Base-by-base conservation (phyloP, 2,329 filamentous ascomycete species). In the Endoconidiophora polonica region DNA sequence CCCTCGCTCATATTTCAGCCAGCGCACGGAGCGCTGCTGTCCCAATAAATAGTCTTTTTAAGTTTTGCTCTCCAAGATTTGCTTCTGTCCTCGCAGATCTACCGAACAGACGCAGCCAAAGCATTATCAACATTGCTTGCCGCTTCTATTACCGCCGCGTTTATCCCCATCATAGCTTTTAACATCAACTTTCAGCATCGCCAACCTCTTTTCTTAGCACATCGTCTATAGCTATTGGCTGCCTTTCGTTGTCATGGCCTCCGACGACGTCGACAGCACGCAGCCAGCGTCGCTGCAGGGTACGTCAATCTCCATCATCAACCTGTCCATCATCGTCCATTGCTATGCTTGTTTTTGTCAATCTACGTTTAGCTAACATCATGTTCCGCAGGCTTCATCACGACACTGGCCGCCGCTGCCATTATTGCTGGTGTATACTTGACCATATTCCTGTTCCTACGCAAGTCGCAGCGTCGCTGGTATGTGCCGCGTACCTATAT, bases 341-440 rank as follows among this genome's bases (percentile, higher is more conserved):
- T 18, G 29, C 33, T 9, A 16, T 12, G 29, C 33, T 29, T 24
- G 33, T 33, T 39, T 29, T 2, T 36, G 18, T 14, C 29, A 16
- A 6, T 26, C 36, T 33, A 33, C 16, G n/a, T 23, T 23, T 47
- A 40, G 44, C 41, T 24, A n/a, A 9, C 39, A 18, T 40, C 23
- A 14, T 38, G n/a, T 44, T 20, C 9, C 40, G 12, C 40, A 56
- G 54, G 54, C 46, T 54, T 56, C 50, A 45, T 75, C 45, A 65
- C 66, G 58, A 78, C 75, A 39, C 66, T 79, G 14, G 56, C 74
- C 9, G 75, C 76, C 6, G 66, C 76, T 6, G 56, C 72, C 44
- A 54, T 47, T 55, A 50, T 58, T 22, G 65, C 69, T 4, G 63
- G 50, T 41, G 53, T 65, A 40, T 70, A 71, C 59, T 45, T 72